Conservation (phyloP, 208 protist genomes). For the Cochliopodium minus region DNA sequence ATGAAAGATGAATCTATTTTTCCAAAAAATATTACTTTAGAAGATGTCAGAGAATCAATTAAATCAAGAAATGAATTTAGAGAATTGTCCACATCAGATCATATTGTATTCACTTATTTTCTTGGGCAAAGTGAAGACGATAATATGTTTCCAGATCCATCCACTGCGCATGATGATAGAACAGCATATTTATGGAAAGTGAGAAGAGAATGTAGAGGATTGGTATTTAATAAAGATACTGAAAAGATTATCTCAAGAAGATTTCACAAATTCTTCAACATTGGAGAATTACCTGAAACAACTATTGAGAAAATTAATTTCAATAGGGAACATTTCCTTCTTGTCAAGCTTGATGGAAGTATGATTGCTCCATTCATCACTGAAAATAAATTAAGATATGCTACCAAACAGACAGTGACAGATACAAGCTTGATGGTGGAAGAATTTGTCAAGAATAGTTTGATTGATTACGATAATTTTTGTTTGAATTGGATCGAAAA, state of each 20-base stretch:
- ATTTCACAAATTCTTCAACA: slow-evolving; percentile 6
- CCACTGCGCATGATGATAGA: too few species aligned
- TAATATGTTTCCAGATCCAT: too few species aligned
- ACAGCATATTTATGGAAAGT: too few species aligned
- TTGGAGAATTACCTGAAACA: background rate
- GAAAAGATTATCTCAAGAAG: background rate
- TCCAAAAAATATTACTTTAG: too few species aligned
- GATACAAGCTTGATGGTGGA: background rate
- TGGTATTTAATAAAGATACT: background rate
- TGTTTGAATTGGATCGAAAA: background rate
- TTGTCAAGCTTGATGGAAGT: slow-evolving; percentile 5
- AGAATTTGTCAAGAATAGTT: background rate
- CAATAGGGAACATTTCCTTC: background rate
- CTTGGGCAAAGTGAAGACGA: too few species aligned
- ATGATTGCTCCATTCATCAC: background rate
- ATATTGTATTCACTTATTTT: too few species aligned
- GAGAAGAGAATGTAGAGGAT: background rate
- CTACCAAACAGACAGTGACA: background rate
- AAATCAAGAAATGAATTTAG: too few species aligned
- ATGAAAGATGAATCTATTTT: too few species aligned
- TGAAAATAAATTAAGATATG: background rate
- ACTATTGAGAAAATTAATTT: background rate
- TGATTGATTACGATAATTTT: background rate
- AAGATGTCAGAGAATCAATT: too few species aligned
- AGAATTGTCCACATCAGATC: too few species aligned